Evolutionary conservation across 805 yeast genomes (phyloP), one percentile per base, ranked within the genome.

Genomic region (Candida arabinofermentans): DNA sequence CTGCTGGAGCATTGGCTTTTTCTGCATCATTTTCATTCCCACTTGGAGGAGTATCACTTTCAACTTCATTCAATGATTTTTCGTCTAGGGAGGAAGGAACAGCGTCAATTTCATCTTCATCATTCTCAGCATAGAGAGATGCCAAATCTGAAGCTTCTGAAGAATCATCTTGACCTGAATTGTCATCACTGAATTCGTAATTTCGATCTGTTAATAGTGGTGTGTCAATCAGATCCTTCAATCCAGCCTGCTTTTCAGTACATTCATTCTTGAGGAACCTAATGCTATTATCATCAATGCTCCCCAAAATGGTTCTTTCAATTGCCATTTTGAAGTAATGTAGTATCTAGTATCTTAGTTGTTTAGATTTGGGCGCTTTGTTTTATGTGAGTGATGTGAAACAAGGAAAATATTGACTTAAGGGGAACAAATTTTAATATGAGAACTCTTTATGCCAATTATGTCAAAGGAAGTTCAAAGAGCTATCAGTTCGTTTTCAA

Each of bases 131-230:
- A n/a, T 41, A 47, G 12, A 42, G 34, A n/a, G 49, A 52, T 8
- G 51, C 49, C 26, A 40, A 47, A 16, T 51, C 55, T 2, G 55
- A 48, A 2, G 50, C 45, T 31, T 49, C 53, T 21, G 49, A 51
- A 37, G 46, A 42, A 12, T 43, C 47, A 27, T 44, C 39, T 16
- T 47, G 51, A n/a, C 49, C 44, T 12, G 46, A 47, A 27, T 44
- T 39, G 12, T 45, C 53, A n/a, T 47, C 43, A 27, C 36, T 39
- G 36, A 46, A 46, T 5, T 42, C 39, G 24, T 48, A 34, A 23
- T 47, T 48, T 9, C 36, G 40, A 6, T 43, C 33, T 16, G 31
- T 41, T n/a, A 51, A 17, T 14, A 51, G 37, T n/a, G 48, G 36
- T 14, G 36, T 38, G 10, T 44, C 50, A 5, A 41, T 46, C 46